Base-by-base conservation (phyloP, 73 alveolate genomes). In the Effrenium voratum region DNA sequence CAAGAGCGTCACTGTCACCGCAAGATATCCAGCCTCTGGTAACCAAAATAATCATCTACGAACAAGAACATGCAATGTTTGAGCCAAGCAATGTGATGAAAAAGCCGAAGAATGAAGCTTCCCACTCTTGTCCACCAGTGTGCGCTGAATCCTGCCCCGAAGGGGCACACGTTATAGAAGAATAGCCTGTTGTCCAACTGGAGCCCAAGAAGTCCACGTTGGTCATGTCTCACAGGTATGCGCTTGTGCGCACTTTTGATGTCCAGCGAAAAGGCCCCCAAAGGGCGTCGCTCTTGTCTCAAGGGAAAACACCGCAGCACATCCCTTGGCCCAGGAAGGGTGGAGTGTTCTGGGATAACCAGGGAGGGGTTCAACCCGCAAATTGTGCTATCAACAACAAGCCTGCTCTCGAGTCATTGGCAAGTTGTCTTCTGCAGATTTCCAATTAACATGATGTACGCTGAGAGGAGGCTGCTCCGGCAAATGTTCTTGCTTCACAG, bases 301-400 rank as follows among this genome's bases (percentile, higher is more conserved):
- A 75, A 6, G n/a, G 85, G 85, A 24, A 8, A 75, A 4, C 59
- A 40, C 19, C 85, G 85, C 1, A 6, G 26, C 19, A 75, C 34
- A 75, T 75, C 85, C 28, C 85, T 50, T 6, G 85, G 59, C 2
- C 59, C 43, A n/a, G 85, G 85, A 8, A 75, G 85, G 5, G 85
- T 75, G 34, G 59, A 40, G 5, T 40, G 22, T 22, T 75, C 85
- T 6, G 85, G 85, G 82, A 72, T 36, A n/a, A n/a, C n/a, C n/a
- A n/a, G n/a, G n/a, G n/a, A n/a, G n/a, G n/a, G n/a, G n/a, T n/a
- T n/a, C n/a, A n/a, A n/a, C n/a, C n/a, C n/a, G n/a, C n/a, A n/a
- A n/a, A n/a, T n/a, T n/a, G n/a, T n/a, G n/a, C n/a, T n/a, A n/a
- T n/a, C n/a, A n/a, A n/a, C n/a, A n/a, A n/a, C n/a, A n/a, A n/a